Evolutionary conservation across 2,329 filamentous ascomycete species (phyloP).

Genomic region (Trichoderma sp.): DNA sequence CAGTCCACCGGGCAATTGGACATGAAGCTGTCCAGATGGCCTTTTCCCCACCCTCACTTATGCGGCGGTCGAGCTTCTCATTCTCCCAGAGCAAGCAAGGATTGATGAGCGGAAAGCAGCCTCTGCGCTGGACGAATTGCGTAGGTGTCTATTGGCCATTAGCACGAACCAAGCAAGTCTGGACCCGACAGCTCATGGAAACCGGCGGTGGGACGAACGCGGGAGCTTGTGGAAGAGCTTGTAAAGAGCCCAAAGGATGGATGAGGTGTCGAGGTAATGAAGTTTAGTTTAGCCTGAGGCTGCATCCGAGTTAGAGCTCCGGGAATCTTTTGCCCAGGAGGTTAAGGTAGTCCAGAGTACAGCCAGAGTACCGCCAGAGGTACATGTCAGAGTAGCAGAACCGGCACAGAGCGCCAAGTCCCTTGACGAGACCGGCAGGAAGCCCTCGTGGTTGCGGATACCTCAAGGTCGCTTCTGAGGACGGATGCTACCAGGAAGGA

Average conservation of each 20-base stretch:
- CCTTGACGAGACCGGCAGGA: neutral
- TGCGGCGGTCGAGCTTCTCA: neutral
- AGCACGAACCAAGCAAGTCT: neutral
- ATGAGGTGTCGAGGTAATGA: neutral
- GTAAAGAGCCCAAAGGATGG: neutral
- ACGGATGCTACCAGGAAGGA: neutral
- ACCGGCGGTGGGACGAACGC: neutral
- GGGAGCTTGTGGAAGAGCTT: neutral
- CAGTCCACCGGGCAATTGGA: neutral
- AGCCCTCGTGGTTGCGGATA: constrained; percentile 19
- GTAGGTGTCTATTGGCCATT: neutral
- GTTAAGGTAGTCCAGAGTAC: neutral
- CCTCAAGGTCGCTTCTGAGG: neutral
- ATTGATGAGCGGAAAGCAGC: neutral
- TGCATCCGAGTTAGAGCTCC: neutral
- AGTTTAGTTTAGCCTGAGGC: neutral
- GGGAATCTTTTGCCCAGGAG: neutral
- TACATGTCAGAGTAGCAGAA: neutral
- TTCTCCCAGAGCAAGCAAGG: neutral
- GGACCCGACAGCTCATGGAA: neutral
- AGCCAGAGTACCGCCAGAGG: neutral
- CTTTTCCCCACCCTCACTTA: neutral
- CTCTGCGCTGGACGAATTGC: neutral
- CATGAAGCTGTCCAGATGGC: neutral
- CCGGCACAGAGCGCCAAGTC: neutral